Evolutionary conservation across 495 filamentous ascomycete genomes (phyloP).

Genomic region (Penicillium psychrofluorescens): DNA sequence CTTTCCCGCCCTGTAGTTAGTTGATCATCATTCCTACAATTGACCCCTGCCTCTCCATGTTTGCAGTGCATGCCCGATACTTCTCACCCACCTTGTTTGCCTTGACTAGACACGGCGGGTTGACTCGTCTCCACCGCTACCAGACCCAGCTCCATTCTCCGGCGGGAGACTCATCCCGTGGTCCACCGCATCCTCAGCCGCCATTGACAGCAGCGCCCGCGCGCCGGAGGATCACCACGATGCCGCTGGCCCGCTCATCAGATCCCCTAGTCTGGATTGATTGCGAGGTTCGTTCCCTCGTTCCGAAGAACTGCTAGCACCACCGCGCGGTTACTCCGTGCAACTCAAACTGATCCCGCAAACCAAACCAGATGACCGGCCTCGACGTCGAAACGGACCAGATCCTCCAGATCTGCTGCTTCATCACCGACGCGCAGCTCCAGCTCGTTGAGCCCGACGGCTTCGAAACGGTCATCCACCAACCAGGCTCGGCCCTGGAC

Average conservation of each 20-base stretch:
- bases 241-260: constrained; percentile 41
- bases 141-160: constrained; percentile 20
- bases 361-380: constrained; percentile 74
- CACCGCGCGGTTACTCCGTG: no score
- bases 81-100: no score
- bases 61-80: no score
- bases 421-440: constrained; percentile 76
- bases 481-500: constrained; percentile 60
- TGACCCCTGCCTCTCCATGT: no score
- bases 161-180: constrained; percentile 14
- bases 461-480: constrained; percentile 75
- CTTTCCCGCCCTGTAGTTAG: no score
- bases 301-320: no score
- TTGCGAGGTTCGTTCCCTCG: constrained; percentile 58
- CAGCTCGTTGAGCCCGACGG: constrained; percentile 68
- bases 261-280: constrained; percentile 81
- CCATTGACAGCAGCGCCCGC: constrained; percentile 1
- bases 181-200: not conserved
- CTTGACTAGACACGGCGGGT: no score
- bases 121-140: constrained; percentile 15
- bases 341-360: not conserved
- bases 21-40: no score
- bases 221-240: constrained; percentile 11
- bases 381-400: constrained; percentile 69
- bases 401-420: constrained; percentile 90